Evolutionary conservation across 805 yeast species (phyloP), one percentile per base, ranked within the genome.

Genomic region (Suhomyces sp.): DNA sequence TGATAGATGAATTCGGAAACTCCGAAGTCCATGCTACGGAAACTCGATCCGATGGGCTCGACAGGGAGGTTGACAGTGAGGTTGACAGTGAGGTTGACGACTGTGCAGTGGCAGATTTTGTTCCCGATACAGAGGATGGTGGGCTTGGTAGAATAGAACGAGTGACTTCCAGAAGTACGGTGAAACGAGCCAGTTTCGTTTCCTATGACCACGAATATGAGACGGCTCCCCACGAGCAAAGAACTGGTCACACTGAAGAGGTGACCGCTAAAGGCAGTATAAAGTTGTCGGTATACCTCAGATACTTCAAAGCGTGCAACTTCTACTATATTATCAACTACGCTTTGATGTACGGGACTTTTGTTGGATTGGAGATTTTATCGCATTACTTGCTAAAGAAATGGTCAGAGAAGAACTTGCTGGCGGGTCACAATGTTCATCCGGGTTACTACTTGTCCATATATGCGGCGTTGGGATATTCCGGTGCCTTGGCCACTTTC

Each of bases 371-470:
- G 10, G 50, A 53, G 3, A 54, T 66, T 41, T 46, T 59, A n/a
- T 68, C 67, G 31, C 66, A 62, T 44, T 65, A 65, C 52, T 53
- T 69, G 9, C 60, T 72, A 55, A 69, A 68, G 53, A 54, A 58
- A 41, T 72, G 77, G 77, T 71, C 77, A 2, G 74, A 72, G 50
- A 50, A 54, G 29, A 71, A 70, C 48, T 53, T 60, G 19, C 52
- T 50, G 21, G 54, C 50, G 10, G 69, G 69, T 5, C 46, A 56
- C 47, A 71, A 68, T 47, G 64, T 64, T 17, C 37, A 57, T 12
- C 63, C 71, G 3, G 51, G 53, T 1, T 58, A 57, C 49, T 71
- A 55, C 57, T 61, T 72, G 47, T 47, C 61, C 1, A 13, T 63
- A 6, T 72, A 71, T 48, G 60, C 66, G 3, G 52, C 50, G 15